A percentile compares a stretch with the other conserved stretches of the same genome.
Conservation (phyloP, 192 early-diverging fungal genomes). For the Backusella mclennaniae region DNA sequence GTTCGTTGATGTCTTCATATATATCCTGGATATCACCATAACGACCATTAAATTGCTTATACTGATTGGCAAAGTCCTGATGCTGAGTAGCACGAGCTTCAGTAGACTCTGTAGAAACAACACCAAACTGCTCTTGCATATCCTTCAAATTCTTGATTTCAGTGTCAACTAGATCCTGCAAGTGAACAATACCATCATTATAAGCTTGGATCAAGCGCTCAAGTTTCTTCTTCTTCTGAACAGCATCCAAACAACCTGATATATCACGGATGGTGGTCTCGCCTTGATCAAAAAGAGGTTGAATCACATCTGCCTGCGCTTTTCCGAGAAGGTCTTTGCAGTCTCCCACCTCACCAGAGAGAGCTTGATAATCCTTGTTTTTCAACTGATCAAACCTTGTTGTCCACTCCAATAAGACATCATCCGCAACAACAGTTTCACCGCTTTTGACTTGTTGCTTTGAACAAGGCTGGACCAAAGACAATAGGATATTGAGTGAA, state of each 20-base stretch:
- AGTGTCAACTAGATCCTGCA: background rate
- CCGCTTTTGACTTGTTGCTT: background rate
- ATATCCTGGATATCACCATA: background rate
- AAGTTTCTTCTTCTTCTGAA: background rate
- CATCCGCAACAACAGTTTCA: background rate
- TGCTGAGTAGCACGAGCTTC: background rate
- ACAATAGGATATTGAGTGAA: background rate
- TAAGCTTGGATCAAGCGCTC: background rate
- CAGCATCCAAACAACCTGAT: background rate
- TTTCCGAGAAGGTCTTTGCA: background rate
- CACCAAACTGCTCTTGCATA: background rate
- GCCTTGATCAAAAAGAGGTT: background rate
- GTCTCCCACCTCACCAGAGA: background rate
- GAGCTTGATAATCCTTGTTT: background rate
- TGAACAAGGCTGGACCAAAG: background rate
- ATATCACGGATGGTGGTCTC: background rate
- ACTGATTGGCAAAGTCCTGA: background rate
- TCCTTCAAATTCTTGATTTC: background rate
- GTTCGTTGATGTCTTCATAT: background rate
- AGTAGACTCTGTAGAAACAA: background rate
- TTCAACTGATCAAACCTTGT: constrained; percentile 6
- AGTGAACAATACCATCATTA: background rate
- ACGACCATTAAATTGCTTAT: background rate
- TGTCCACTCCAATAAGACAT: constrained; percentile 6
- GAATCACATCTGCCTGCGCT: background rate